Conservation (phyloP, 1,284 basidiomycete genomes). For the Marasmius fiardii region DNA sequence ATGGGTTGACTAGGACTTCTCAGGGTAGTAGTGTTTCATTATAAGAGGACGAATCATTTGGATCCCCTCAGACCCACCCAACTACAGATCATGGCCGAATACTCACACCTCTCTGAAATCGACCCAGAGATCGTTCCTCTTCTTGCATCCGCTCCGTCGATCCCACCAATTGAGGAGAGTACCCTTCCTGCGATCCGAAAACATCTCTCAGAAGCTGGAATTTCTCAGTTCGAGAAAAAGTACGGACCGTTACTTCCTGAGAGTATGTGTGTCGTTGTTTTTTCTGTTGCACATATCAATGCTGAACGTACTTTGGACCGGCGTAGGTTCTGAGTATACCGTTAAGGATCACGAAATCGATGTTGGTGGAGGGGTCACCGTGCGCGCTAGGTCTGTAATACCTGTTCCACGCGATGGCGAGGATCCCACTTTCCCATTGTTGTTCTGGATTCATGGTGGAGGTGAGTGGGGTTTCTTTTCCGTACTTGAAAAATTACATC, state of each 20-base stretch:
- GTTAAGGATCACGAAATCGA: not conserved
- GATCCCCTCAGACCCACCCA: too few species aligned
- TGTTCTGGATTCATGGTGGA: constrained; percentile 14
- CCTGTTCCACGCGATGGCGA: not conserved
- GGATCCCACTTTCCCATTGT: constrained; percentile 6
- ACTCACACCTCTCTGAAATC: not conserved
- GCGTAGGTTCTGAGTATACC: not conserved
- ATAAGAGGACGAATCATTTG: too few species aligned
- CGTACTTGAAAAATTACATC: too few species aligned
- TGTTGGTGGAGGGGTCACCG: not conserved
- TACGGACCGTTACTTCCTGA: not conserved
- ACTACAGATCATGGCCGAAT: not conserved
- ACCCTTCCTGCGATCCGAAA: not conserved
- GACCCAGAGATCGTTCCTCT: not conserved
- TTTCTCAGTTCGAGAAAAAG: not conserved
- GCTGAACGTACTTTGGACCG: too few species aligned
- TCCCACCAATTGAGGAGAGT: not conserved
- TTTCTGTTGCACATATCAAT: too few species aligned
- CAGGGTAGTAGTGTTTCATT: too few species aligned
- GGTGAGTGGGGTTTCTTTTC: not conserved
- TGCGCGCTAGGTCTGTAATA: constrained; percentile 1
- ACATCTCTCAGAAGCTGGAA: not conserved
- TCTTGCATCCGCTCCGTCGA: not conserved
- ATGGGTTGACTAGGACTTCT: too few species aligned
- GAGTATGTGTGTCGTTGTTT: too few species aligned